These are phyloP conservation scores for Aspergillus luchuensis DNA, from an alignment of 2,329 filamentous ascomycete species.

Conservation along the genomic window DNA sequence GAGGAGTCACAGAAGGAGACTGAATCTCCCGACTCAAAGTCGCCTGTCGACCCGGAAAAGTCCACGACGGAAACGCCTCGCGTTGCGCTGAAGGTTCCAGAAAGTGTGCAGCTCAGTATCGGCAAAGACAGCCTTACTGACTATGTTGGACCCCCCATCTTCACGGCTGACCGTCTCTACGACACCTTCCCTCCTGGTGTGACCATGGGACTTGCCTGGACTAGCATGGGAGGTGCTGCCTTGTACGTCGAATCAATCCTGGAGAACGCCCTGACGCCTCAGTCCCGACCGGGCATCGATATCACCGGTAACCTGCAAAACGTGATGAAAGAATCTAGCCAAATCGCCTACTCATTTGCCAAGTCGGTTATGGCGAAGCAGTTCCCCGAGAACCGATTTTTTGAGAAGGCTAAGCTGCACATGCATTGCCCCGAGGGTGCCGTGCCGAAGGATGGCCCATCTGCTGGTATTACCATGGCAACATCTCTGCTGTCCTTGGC, in stretches of 20 bases:
- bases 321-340: conserved; percentile 97
- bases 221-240: conserved; percentile 91
- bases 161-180: conserved; percentile 93
- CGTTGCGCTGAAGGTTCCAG: conserved; percentile 78
- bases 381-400: conserved; percentile 91
- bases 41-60: conserved; percentile 49
- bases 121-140: conserved; percentile 89
- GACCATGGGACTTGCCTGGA: conserved; percentile 98
- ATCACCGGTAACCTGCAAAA: conserved; percentile 92
- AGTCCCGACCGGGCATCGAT: conserved; percentile 76
- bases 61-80: conserved; percentile 62
- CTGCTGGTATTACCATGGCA: conserved; percentile 98
- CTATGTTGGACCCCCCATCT: conserved; percentile 93
- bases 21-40: conserved; percentile 63
- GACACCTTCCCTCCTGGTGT: conserved; percentile 91
- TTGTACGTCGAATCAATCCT: conserved; percentile 97
- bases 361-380: conserved; percentile 83
- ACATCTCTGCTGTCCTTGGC: conserved; percentile 85
- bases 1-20: conserved; percentile 60
- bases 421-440: conserved; percentile 96
- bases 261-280: conserved; percentile 74
- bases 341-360: conserved; percentile 93
- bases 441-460: conserved; percentile 89
- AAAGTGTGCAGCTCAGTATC: conserved; percentile 82
- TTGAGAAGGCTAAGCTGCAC: conserved; percentile 92